phyloP scores from a whole-genome alignment of 2,329 filamentous ascomycete genomes.

The Aspergillus caelatus region DNA sequence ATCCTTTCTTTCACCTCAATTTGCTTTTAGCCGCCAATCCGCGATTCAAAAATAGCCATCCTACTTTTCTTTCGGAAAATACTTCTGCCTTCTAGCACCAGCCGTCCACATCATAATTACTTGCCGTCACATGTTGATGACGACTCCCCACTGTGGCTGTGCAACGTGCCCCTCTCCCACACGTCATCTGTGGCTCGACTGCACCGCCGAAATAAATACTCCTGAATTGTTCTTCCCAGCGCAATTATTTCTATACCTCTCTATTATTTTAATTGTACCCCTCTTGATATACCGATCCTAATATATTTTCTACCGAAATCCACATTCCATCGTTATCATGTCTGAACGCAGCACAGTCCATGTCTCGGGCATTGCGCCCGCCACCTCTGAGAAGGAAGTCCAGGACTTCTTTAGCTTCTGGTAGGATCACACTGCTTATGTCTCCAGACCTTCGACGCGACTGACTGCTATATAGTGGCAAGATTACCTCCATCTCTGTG shows the following conservation, averaged over 20 bases:
- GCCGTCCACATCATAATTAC: not conserved
- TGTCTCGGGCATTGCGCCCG: conserved; percentile 82
- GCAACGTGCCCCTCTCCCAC: conserved; percentile 27
- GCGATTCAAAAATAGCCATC: not conserved
- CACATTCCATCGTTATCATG: conserved; percentile 47
- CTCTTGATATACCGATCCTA: not conserved
- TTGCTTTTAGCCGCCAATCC: not conserved
- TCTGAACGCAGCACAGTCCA: conserved; percentile 68
- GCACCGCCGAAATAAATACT: conserved; percentile 19
- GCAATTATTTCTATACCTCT: not conserved
- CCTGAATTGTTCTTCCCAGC: not conserved
- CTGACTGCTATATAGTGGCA: conserved; percentile 65
- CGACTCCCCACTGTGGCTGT: conserved; percentile 30
- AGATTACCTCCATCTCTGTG: conserved; percentile 82
- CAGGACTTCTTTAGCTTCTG: conserved; percentile 97
- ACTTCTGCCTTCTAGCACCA: conserved; percentile 14
- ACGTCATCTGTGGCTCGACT: conserved; percentile 34
- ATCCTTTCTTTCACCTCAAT: not conserved
- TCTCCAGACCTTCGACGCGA: not conserved
- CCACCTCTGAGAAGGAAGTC: conserved; percentile 88
- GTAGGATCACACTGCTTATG: conserved; percentile 54
- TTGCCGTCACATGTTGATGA: conserved; percentile 18
- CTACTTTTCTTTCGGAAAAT: conserved; percentile 7
- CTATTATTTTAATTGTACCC: not conserved
- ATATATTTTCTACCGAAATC: conserved; percentile 2